Base-by-base conservation (phyloP, 148 eudicot genomes). In the Persicaria tinctoria region DNA sequence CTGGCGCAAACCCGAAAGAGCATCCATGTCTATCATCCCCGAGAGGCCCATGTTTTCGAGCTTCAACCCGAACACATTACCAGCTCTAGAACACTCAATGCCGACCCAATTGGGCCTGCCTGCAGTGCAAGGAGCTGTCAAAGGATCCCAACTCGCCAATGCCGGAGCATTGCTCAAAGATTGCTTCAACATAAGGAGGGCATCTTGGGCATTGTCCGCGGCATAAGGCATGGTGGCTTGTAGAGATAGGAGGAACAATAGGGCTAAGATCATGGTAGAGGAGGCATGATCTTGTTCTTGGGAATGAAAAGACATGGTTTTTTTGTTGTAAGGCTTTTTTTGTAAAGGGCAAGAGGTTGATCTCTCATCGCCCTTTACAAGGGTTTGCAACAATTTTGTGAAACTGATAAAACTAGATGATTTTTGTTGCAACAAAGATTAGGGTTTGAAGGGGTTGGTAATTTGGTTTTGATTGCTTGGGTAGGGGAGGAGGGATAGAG, bases 1-100 rank as follows among this genome's bases (percentile, higher is more conserved):
- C 46, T 16, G 5, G 5, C 51, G 50, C 75, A 88, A 63, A 0
- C 23, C 73, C 6, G 66, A 17, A 20, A 87, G 82, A 38, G 78
- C 4, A 0, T 78, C 76, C 0, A 82, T 5, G 46, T 83, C 77
- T 12, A 87, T 78, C 46, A 7, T 17, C 1, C 90, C 90, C 0
- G 75, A 64, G 8, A 87, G 54, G 1, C 82, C 84, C 83, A 83
- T 75, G 47, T 80, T 70, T 68, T 87, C 81, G 6, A 87, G 88
- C 64, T 79, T 74, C 48, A 87, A 20, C 0, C 90, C 90, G 83
- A 81, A 83, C 5, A 87, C 80, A 2, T 14, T 72, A 10, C 77
- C 78, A 1, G 74, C 76, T 14, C 53, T 23, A 5, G 75, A 73
- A 66, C 91, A 87, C 2, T 77, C 7, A 41, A 88, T 47, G 4